Percentiles rank a stretch among this genome's conserved stretches.
Evolutionary conservation across 306 rosid species (phyloP).

Genomic region (Alnus rubra): DNA sequence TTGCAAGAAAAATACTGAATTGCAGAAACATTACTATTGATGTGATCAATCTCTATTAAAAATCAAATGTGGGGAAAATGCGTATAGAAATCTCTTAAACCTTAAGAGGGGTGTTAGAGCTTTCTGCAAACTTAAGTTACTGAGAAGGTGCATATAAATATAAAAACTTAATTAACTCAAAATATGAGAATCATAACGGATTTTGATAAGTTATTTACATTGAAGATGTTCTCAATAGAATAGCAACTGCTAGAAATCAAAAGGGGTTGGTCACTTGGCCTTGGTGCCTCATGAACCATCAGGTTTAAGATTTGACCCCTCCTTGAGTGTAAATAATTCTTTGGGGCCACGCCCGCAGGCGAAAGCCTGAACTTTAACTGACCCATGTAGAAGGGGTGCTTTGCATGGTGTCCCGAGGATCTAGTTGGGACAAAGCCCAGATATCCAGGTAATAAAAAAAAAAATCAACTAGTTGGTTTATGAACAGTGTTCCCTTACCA

Average conservation of each 20-base stretch:
- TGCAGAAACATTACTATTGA: not conserved
- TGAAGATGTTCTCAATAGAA: not conserved
- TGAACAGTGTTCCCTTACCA: conserved; percentile 46
- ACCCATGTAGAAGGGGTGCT: too few relatives aligned
- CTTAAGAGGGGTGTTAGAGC: not conserved
- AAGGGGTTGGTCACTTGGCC: not conserved
- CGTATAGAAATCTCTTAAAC: not conserved
- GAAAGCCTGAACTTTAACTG: too few relatives aligned
- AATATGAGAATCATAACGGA: not conserved
- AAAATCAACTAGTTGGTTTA: not conserved
- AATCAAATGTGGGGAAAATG: not conserved
- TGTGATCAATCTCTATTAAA: not conserved
- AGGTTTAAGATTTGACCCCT: too few relatives aligned
- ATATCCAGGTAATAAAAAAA: too few relatives aligned
- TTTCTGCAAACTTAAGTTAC: not conserved
- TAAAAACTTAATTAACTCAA: not conserved
- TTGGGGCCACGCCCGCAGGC: too few relatives aligned
- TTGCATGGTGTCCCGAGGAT: too few relatives aligned
- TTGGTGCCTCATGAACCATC: too few relatives aligned
- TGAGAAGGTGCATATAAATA: not conserved
- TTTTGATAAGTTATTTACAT: not conserved
- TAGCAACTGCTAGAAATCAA: not conserved
- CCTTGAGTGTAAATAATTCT: too few relatives aligned
- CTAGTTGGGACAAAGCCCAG: too few relatives aligned
- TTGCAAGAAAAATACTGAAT: not conserved